Base-by-base conservation (phyloP, 1,284 basidiomycete species). In the Fomes fomentarius region DNA sequence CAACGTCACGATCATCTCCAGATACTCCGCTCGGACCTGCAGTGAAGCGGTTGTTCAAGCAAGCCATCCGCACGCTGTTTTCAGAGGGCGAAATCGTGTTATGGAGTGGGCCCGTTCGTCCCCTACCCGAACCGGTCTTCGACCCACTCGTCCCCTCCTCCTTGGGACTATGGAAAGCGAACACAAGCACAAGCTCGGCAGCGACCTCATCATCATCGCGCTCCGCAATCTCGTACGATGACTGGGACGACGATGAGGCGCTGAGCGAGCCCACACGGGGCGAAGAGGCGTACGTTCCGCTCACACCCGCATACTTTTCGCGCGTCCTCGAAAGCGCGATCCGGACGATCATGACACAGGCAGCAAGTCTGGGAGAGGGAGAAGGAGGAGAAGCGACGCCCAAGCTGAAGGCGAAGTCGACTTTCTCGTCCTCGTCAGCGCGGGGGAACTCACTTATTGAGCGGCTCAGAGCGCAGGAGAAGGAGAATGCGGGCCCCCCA, bases 61-160 rank as follows among this genome's bases (percentile, higher is more conserved):
- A 77, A 71, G 82, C 84, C 0, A 74, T 90, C 48, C 70, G 81
- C n/a, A 78, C 83, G 63, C 71, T 91, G 17, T 75, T 82, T 50
- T 74, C 80, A 49, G 88, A 89, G 52, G 89, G 89, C 10, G 81
- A 78, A 57, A 82, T 90, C 50, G 74, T 89, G 0, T 66, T 88
- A 2, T 88, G 85, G 83, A 81, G 86, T 52, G 85, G 85, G 0
- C 79, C 81, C 3, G 70, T 73, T 6, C 71, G 74, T 28, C 63
- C 61, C 11, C 49, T 60, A 2, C 66, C 66, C 6, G 31, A 45
- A 12, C 54, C 52, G 10, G 50, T 57, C 24, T 55, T 63, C 44
- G 50, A 58, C n/a, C 44, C 60, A 9, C 35, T 52, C n/a, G 15
- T 56, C 7, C 50, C 58, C 21, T 40, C 60, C 5, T 45, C 47